Evolutionary conservation across 768 basidiomycete genomes (phyloP).

Genomic region (Russula sp.): DNA sequence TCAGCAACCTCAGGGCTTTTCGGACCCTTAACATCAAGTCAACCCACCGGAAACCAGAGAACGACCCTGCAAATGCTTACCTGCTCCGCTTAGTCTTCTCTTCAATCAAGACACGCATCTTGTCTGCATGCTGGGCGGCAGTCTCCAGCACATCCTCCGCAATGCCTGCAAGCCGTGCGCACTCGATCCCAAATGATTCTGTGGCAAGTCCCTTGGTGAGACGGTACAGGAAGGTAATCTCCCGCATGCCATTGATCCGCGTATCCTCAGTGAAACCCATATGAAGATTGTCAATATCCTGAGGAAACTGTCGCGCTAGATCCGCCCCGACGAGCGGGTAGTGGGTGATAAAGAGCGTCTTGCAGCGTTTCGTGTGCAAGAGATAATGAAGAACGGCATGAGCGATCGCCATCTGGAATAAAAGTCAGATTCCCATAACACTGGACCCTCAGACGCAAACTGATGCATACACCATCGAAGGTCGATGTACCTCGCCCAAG

Average conservation of each 20-base stretch:
- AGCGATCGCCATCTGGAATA: constrained; percentile 75
- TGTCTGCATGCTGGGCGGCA: constrained; percentile 48
- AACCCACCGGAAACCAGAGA: not conserved
- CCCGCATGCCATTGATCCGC: constrained; percentile 63
- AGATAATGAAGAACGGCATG: constrained; percentile 73
- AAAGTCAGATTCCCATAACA: constrained; percentile 31
- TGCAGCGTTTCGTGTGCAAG: constrained; percentile 50
- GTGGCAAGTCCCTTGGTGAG: constrained; percentile 66
- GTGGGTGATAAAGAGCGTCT: constrained; percentile 91
- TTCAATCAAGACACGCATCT: constrained; percentile 50
- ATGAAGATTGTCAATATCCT: constrained; percentile 68
- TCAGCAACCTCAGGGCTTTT: constrained; percentile 15
- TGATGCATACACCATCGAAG: constrained; percentile 60
- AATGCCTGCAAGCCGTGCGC: constrained; percentile 80
- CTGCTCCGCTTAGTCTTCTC: constrained; percentile 44
- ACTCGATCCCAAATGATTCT: constrained; percentile 91
- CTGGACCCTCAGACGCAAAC: not conserved
- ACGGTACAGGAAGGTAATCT: constrained; percentile 84
- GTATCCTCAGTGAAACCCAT: constrained; percentile 76
- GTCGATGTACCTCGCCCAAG: constrained; percentile 89
- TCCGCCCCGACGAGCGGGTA: constrained; percentile 80
- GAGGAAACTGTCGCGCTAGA: constrained; percentile 53
- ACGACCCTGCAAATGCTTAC: constrained; percentile 30
- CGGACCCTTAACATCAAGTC: constrained; percentile 4
- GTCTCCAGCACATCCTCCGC: constrained; percentile 60